Evolutionary conservation across 768 basidiomycete species (phyloP).

Genomic region (Crassisporium funariophilum): DNA sequence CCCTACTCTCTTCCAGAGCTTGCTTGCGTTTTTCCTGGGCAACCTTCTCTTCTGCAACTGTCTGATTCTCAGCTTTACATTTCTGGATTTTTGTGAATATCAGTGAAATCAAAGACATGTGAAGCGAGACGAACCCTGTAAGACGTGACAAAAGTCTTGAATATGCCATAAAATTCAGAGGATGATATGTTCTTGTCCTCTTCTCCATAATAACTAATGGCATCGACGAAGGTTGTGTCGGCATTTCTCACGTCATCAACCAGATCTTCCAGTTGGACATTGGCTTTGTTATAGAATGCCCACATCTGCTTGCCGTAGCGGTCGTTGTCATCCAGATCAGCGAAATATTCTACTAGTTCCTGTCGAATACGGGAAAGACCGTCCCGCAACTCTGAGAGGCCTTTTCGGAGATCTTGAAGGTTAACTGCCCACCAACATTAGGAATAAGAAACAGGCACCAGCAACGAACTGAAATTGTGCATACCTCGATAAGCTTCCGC

Average conservation of each 20-base stretch:
- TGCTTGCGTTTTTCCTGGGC: constrained; percentile 71
- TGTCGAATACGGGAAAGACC: constrained; percentile 79
- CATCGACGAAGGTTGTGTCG: constrained; percentile 80
- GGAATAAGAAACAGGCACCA: constrained; percentile 1
- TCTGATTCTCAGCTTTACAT: constrained; percentile 83
- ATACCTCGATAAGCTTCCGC: constrained; percentile 91
- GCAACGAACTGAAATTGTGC: constrained; percentile 7
- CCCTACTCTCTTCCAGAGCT: constrained; percentile 62
- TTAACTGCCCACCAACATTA: constrained; percentile 56
- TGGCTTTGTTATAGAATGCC: constrained; percentile 80
- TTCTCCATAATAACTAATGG: constrained; percentile 90
- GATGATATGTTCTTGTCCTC: constrained; percentile 86
- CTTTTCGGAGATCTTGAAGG: constrained; percentile 81
- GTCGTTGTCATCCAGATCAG: constrained; percentile 70
- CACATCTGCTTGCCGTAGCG: constrained; percentile 92
- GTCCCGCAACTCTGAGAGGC: constrained; percentile 67
- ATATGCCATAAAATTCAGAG: constrained; percentile 93
- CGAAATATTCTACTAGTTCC: constrained; percentile 80
- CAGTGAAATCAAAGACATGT: neutral
- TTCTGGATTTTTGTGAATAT: constrained; percentile 51
- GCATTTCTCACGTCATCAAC: constrained; percentile 87
- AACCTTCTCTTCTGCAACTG: constrained; percentile 67
- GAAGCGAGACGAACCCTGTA: constrained; percentile 62
- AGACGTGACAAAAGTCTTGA: constrained; percentile 95
- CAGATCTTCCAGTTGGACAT: constrained; percentile 76